Base-by-base conservation (phyloP, 2,329 filamentous ascomycete species). In the Hymenoscyphus albidus region DNA sequence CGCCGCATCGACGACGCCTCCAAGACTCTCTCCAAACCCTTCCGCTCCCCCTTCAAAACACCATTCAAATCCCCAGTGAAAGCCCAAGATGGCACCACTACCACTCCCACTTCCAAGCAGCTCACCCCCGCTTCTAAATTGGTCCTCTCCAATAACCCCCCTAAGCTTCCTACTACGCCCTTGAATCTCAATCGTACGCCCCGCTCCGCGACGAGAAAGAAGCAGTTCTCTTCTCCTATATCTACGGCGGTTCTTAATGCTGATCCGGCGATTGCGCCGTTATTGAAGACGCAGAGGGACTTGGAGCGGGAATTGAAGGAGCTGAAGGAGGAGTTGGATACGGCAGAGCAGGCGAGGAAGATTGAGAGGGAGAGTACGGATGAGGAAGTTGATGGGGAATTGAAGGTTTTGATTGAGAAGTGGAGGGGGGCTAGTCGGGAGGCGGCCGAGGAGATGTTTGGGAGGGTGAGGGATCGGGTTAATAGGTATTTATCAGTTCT, bases 391-490 rank as follows among this genome's bases (percentile, higher is more conserved):
- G 84, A 87, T 72, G 78, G 77, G 1, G 85, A 90, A 64, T 77
- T 92, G 31, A 76, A 82, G 54, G 76, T 73, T 0, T 71, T 91
- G 68, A 82, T 85, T 54, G 74, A 73, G 2, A 88, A 83, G 73
- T 92, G 89, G 89, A 83, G 80, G 58, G 75, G 72, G 0, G 84
- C 85, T 18, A 85, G 83, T 65, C 81, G 87, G 67, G 77, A 81
- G 59, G 88, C 87, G 6, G 89, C 89, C 0, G 89, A 92, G 69
- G 87, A 90, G 71, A 77, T 91, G 12, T 91, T 89, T 74, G 80
- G 77, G 31, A 77, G 79, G 22, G 85, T 88, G 27, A 81, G 82
- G 67, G 85, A 88, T 73, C 77, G 85, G 62, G 80, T 90, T 42
- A 80, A 85, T 70, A 78, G 82, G 69, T 76, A 67, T 59, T 68